phyloP scores from a whole-genome alignment of 2,329 filamentous ascomycete genomes.

The Aspergillus sp. region DNA sequence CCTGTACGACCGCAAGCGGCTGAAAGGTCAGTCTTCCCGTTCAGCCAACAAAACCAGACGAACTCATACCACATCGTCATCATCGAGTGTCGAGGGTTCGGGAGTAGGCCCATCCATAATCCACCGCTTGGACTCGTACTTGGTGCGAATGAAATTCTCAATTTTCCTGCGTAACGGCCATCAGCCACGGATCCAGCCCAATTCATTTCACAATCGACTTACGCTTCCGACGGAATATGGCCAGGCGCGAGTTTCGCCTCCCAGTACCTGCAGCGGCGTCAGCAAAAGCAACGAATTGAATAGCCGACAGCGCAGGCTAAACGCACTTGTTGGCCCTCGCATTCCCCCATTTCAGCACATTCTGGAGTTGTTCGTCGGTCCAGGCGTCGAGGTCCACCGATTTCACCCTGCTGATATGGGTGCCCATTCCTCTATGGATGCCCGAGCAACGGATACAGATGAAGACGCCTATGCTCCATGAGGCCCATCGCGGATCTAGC shows the following conservation, averaged over 20 bases:
- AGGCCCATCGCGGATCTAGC: slow-evolving; percentile 92
- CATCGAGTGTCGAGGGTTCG: slow-evolving; percentile 81
- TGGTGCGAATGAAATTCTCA: slow-evolving; percentile 98
- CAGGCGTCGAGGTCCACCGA: slow-evolving; percentile 96
- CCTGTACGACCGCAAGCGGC: slow-evolving; percentile 59
- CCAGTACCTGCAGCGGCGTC: slow-evolving; percentile 56
- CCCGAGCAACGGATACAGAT: slow-evolving; percentile 97
- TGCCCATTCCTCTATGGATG: slow-evolving; percentile 97
- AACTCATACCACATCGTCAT: slow-evolving; percentile 67
- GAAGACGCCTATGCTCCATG: slow-evolving; percentile 96
- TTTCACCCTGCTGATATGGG: slow-evolving; percentile 95
- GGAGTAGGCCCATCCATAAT: slow-evolving; percentile 96
- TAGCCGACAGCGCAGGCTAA: slow-evolving; percentile 5
- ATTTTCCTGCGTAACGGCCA: slow-evolving; percentile 56
- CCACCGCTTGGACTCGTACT: slow-evolving; percentile 98
- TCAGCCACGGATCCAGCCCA: slow-evolving; percentile 6
- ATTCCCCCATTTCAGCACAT: slow-evolving; percentile 92
- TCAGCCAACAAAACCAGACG: neutral
- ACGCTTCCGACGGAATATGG: slow-evolving; percentile 84
- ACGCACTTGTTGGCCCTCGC: slow-evolving; percentile 81
- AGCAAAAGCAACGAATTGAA: slow-evolving; percentile 3
- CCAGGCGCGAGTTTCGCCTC: slow-evolving; percentile 85
- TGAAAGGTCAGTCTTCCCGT: slow-evolving; percentile 22
- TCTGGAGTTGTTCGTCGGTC: slow-evolving; percentile 96
- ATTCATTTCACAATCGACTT: slow-evolving; percentile 13